A percentile compares a stretch with the other conserved stretches of the same genome.
Evolutionary conservation across 106 monocot species (phyloP).

Genomic region (Dioscorea zingiberensis): DNA sequence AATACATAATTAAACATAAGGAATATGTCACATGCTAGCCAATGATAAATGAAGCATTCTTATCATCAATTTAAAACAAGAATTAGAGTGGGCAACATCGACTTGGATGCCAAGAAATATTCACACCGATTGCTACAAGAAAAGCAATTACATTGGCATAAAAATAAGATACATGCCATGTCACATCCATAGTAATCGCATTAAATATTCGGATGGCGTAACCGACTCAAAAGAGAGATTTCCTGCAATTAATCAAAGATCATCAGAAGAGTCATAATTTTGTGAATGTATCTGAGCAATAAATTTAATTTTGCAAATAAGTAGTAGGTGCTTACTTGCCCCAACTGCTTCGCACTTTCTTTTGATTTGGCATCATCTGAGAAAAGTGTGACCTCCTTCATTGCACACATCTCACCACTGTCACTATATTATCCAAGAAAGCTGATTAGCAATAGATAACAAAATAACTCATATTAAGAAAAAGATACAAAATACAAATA

Average conservation of each 20-base stretch:
- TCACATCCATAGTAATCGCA: constrained; percentile 94
- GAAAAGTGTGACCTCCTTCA: constrained; percentile 97
- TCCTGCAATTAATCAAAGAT: constrained; percentile 42
- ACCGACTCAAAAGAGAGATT: constrained; percentile 79
- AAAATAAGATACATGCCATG: constrained; percentile 42
- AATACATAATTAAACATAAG: too few species aligned
- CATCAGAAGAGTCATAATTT: background rate
- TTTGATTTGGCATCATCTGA: constrained; percentile 92
- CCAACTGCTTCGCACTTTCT: constrained; percentile 93
- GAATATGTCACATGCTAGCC: too few species aligned
- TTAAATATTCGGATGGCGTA: constrained; percentile 94
- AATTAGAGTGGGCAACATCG: background rate
- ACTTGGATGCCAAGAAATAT: background rate
- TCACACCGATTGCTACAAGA: background rate
- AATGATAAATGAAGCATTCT: too few species aligned
- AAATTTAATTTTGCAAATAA: constrained; percentile 2
- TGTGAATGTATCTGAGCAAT: background rate
- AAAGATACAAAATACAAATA: too few species aligned
- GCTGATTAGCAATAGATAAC: background rate
- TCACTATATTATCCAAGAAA: constrained; percentile 41
- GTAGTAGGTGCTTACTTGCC: constrained; percentile 46
- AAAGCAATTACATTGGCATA: background rate
- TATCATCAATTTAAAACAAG: too few species aligned
- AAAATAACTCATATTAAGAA: too few species aligned
- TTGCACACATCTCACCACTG: constrained; percentile 99